A percentile compares a stretch with the other conserved stretches of the same genome.
Conservation (phyloP, 352 stramenopile species). For the Globisporangium acanthophoron region DNA sequence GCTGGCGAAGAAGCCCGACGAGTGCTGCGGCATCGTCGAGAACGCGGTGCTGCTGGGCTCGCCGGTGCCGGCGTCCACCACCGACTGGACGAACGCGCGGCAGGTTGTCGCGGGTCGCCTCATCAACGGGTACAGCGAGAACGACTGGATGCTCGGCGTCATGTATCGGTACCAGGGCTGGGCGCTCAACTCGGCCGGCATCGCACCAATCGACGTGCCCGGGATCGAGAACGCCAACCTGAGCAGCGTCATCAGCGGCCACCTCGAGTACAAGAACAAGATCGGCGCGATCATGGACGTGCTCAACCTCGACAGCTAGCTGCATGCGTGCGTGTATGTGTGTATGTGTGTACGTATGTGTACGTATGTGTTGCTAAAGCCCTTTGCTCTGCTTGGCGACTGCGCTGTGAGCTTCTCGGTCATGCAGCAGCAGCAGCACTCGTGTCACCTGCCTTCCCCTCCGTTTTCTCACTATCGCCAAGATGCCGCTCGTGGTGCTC, state of each 20-base stretch:
- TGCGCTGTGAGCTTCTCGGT: slow-evolving; percentile 46
- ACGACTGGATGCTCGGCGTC: slow-evolving; percentile 89
- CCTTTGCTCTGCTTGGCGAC: slow-evolving; percentile 30
- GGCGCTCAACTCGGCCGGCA: slow-evolving; percentile 73
- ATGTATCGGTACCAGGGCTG: slow-evolving; percentile 89
- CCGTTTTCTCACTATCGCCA: not conserved
- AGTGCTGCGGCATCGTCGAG: slow-evolving; percentile 78
- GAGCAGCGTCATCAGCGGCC: slow-evolving; percentile 67
- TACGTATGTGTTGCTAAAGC: slow-evolving; percentile 2
- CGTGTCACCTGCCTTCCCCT: not conserved
- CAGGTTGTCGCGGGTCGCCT: slow-evolving; percentile 77
- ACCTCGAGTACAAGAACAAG: slow-evolving; percentile 88
- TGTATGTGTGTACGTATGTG: no score
- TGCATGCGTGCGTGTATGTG: not conserved
- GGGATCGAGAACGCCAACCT: slow-evolving; percentile 85
- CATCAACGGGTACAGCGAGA: slow-evolving; percentile 89
- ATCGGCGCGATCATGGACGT: slow-evolving; percentile 78
- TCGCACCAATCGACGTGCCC: slow-evolving; percentile 50
- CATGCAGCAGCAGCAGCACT: no score
- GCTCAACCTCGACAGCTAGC: slow-evolving; percentile 55
- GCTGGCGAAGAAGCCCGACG: slow-evolving; percentile 53
- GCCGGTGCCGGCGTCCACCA: slow-evolving; percentile 42
- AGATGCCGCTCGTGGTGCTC: slow-evolving; percentile 73
- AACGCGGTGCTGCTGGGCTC: slow-evolving; percentile 86
- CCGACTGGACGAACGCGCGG: slow-evolving; percentile 69